Evolutionary conservation across 306 rosid genomes (phyloP), one percentile per base, ranked within the genome.

Genomic region (Parietaria judaica): DNA sequence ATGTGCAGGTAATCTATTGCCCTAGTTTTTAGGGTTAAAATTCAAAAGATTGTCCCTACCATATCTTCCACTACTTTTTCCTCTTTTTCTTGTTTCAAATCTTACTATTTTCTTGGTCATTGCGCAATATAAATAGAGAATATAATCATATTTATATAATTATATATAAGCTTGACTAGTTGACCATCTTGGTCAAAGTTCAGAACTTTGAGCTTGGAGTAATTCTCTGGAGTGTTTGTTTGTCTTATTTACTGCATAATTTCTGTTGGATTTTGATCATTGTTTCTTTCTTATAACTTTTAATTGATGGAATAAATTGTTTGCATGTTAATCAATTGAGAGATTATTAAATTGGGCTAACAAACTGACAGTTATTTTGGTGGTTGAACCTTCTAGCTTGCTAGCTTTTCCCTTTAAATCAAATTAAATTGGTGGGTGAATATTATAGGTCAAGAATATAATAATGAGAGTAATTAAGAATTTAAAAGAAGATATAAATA

Each of bases 361-460:
- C 34, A 44, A 23, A 4, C 7, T 1, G 38, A 55, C 83, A 74
- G 81, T 77, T 81, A 80, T 39, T 60, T 34, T 1, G 83, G 78
- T 72, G 2, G 86, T 70, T 81, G 70, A 57, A 23, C 63, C 3
- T 83, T 70, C 79, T 66, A 57, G 16, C 64, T 54, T 6, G 65
- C 71, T 51, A 39, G 60, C 53, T 49, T 7, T 7, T 34, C 64
- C 69, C 14, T 51, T 35, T 45, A 23, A 3, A 41, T 51, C 50
- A 67, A 66, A 58, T 63, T 70, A 72, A 54, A 68, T 70, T 64
- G 78, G 76, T 48, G 68, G 80, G 77, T 64, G 70, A 58, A 13
- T 47, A 65, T 67, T 56, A 7, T 43, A 8, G 31, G 31, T 23
- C 31, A 23, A 23, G 31, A 23, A 23, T 23, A 23, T 23, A 23